Percentiles rank a stretch among this genome's conserved stretches.
Conservation (phyloP, 352 stramenopile species). For the Phytophthora vignae region DNA sequence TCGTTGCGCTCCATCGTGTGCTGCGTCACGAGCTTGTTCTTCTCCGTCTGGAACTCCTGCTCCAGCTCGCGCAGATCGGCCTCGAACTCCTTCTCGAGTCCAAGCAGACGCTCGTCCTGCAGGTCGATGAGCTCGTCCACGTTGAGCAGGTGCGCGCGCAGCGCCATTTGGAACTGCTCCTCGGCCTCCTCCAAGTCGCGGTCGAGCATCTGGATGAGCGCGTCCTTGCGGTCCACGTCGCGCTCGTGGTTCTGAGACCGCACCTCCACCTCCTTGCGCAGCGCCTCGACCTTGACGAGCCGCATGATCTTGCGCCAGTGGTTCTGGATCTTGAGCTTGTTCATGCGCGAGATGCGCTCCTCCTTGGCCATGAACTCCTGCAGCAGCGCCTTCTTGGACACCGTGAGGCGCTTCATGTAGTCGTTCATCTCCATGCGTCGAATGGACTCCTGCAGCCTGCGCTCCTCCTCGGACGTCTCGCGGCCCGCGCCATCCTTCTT, state of each 20-base stretch:
- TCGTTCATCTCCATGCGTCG: conserved; percentile 88
- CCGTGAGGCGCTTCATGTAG: conserved; percentile 82
- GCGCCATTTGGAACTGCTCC: conserved; percentile 94
- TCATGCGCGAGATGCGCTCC: conserved; percentile 78
- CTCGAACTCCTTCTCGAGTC: conserved; percentile 93
- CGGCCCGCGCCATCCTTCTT: conserved; percentile 63
- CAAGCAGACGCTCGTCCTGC: conserved; percentile 88
- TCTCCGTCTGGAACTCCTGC: conserved; percentile 88
- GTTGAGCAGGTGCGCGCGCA: conserved; percentile 90
- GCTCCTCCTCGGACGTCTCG: conserved; percentile 73
- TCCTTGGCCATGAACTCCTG: conserved; percentile 84
- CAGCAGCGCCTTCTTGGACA: conserved; percentile 79
- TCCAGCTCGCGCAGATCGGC: conserved; percentile 84
- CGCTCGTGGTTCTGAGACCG: conserved; percentile 94
- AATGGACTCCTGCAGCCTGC: conserved; percentile 78
- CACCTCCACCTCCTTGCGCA: conserved; percentile 94
- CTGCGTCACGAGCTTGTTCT: conserved; percentile 79
- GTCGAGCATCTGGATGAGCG: conserved; percentile 96
- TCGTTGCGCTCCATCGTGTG: conserved; percentile 79
- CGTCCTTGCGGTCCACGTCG: conserved; percentile 95
- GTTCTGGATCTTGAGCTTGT: conserved; percentile 95
- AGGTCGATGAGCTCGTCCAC: conserved; percentile 94
- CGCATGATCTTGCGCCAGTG: conserved; percentile 97
- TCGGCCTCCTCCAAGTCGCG: conserved; percentile 94
- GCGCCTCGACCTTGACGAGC: conserved; percentile 92